phyloP scores from a whole-genome alignment of 208 protist genomes.

The Crithidia fasciculata region DNA sequence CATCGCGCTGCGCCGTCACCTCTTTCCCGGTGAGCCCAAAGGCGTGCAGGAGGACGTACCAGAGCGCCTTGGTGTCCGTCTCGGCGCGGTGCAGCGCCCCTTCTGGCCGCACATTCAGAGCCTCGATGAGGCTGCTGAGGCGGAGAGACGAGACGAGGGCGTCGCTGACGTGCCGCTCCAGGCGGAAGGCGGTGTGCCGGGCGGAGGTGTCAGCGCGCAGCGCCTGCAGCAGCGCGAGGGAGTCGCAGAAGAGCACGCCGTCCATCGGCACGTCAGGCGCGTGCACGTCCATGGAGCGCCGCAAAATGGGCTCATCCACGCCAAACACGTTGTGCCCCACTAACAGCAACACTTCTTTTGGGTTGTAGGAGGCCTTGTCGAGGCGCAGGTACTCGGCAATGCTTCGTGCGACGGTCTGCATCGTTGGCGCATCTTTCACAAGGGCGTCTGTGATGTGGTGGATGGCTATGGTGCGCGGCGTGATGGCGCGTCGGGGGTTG shows the following conservation, averaged over 20 bases:
- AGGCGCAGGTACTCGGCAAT: constrained; percentile 76
- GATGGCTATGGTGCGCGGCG: constrained; percentile 67
- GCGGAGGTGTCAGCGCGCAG: constrained; percentile 10
- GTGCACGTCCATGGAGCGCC: constrained; percentile 59
- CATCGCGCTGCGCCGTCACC: constrained; percentile 50
- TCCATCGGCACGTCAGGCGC: constrained; percentile 42
- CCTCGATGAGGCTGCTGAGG: constrained; percentile 66
- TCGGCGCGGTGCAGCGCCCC: constrained; percentile 83
- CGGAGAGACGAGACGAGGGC: constrained; percentile 70
- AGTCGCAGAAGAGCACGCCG: constrained; percentile 86
- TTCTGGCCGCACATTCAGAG: constrained; percentile 62
- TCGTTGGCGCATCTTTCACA: constrained; percentile 62
- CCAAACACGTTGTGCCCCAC: constrained; percentile 88
- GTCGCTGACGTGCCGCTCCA: constrained; percentile 54
- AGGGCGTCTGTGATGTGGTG: constrained; percentile 87
- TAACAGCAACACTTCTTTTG: constrained; percentile 71
- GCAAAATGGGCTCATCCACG: constrained; percentile 87
- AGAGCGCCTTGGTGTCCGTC: constrained; percentile 85
- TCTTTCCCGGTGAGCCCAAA: constrained; percentile 45
- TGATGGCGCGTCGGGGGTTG: constrained; percentile 70
- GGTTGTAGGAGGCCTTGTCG: constrained; percentile 37
- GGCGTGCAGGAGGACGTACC: constrained; percentile 80
- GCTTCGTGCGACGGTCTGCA: constrained; percentile 55
- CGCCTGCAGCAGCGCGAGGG: constrained; percentile 53
- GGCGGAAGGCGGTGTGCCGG: constrained; percentile 6